Conservation (phyloP, 140 eudicot species). For the Flaveria floridana region DNA sequence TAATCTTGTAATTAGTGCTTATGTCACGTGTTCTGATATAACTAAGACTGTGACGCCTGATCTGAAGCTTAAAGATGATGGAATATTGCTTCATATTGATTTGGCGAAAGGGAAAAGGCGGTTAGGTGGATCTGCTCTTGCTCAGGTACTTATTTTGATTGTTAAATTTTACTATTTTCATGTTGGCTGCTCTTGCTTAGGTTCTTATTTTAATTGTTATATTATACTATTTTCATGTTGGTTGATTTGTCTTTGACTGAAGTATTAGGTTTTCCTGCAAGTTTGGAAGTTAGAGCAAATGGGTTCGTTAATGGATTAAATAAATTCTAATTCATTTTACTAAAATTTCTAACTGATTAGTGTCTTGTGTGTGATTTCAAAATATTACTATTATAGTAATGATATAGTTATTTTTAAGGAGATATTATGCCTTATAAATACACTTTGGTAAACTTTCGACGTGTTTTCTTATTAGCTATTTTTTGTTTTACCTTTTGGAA, state of each 20-base stretch:
- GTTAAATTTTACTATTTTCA: background rate
- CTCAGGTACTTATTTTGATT: slow-evolving; percentile 53
- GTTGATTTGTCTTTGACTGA: background rate
- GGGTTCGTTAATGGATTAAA: background rate
- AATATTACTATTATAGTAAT: background rate
- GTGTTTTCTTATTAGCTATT: background rate
- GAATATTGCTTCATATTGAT: slow-evolving; percentile 73
- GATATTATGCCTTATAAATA: background rate
- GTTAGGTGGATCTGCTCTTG: slow-evolving; percentile 94
- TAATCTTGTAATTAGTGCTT: slow-evolving; percentile 83
- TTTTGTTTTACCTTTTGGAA: background rate
- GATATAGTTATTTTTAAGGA: background rate
- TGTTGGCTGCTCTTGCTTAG: slow-evolving; percentile 42
- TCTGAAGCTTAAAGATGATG: slow-evolving; percentile 78
- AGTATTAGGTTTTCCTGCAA: background rate
- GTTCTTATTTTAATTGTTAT: slow-evolving; percentile 29
- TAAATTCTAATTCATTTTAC: background rate
- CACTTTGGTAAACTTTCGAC: background rate
- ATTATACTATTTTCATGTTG: background rate
- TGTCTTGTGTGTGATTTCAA: background rate
- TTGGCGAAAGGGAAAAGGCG: slow-evolving; percentile 80
- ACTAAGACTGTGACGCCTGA: slow-evolving; percentile 94
- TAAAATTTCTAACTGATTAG: background rate
- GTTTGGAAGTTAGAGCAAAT: background rate
- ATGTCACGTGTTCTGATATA: slow-evolving; percentile 86